Evolutionary conservation across 352 stramenopile species (phyloP), one percentile per base, ranked within the genome.

Genomic region (Elongisporangium prolatum): DNA sequence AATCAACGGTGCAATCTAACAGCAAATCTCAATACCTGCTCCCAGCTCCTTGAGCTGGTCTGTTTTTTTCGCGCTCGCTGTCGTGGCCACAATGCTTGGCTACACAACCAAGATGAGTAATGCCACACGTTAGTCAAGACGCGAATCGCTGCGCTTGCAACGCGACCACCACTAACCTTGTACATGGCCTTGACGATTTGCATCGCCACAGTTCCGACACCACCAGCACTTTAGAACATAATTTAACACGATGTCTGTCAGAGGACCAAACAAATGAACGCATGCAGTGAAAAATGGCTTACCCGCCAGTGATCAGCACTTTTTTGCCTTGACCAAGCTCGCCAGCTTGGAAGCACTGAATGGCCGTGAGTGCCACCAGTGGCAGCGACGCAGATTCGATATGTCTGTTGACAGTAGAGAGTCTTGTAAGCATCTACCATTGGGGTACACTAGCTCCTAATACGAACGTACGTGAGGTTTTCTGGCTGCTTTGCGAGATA

Each of bases 271-370:
- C n/a, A n/a, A n/a, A n/a, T n/a, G n/a, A n/a, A 20, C 13, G 1
- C 13, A 13, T 21, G 38, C 49, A 40, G 28, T 40, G 28, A 40
- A 40, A 14, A 1, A 40, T 40, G 28, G 24, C 28, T 40, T 66
- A 83, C 74, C 74, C 71, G 37, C 62, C 74, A 2, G 74, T 84
- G 48, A 84, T 65, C 7, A 84, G 59, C n/a, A 84, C 61, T 56
- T 74, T 79, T 54, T 80, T 75, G 50, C 56, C 64, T 62, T 69
- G 60, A 4, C 60, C 44, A 2, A 84, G 55, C 3, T 77, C 47
- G 11, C 63, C 56, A 21, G 65, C 59, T n/a, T 66, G 68, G 37
- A 80, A 71, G 14, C 57, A 60, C 28, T 64, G 62, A 21, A 80
- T 51, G n/a, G 71, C 61, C 7, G 71, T 72, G 17, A 80, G 61